A percentile compares a stretch with the other conserved stretches of the same genome.
These are phyloP conservation scores for Phytophthora lateralis DNA, from an alignment of 352 stramenopile species.

Conservation along the genomic window DNA sequence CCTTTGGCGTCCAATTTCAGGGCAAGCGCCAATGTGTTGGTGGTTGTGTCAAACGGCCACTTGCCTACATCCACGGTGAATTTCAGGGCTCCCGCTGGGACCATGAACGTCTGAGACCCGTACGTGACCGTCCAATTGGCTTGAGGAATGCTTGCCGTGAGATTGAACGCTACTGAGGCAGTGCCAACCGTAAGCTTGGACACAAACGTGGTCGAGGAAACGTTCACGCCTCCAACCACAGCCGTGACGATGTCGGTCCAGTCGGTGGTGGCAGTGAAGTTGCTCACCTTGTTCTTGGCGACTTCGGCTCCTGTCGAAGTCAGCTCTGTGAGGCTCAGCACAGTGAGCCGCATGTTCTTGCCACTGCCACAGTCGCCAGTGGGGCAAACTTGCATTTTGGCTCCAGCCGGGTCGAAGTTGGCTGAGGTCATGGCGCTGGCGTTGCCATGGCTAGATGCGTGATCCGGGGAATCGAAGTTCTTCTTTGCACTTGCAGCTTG, in stretches of 20 bases:
- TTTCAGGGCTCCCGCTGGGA: slow-evolving; percentile 48
- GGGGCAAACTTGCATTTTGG: slow-evolving; percentile 50
- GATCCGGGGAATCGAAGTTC: slow-evolving; percentile 3
- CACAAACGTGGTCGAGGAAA: slow-evolving; percentile 35
- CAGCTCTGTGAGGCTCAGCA: slow-evolving; percentile 41
- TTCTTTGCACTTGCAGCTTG: slow-evolving; percentile 7
- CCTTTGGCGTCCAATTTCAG: slow-evolving; percentile 40
- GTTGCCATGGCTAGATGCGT: slow-evolving; percentile 4
- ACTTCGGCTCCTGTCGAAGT: slow-evolving; percentile 10
- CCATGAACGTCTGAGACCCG: slow-evolving; percentile 33
- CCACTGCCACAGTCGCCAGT: slow-evolving; percentile 72
- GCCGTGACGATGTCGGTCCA: slow-evolving; percentile 34
- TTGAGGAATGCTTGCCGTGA: slow-evolving; percentile 45
- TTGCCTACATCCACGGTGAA: slow-evolving; percentile 41
- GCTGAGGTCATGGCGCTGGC: slow-evolving; percentile 35
- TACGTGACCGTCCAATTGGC: slow-evolving; percentile 36
- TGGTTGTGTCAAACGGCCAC: slow-evolving; percentile 34
- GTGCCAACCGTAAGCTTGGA: slow-evolving; percentile 20
- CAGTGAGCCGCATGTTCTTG: slow-evolving; percentile 93
- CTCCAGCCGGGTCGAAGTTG: slow-evolving; percentile 37
- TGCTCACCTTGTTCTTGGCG: slow-evolving; percentile 9
- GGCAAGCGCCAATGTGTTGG: slow-evolving; percentile 38
- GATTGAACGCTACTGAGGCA: slow-evolving; percentile 30
- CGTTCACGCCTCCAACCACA: slow-evolving; percentile 19
- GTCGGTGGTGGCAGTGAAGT: slow-evolving; percentile 28